These are phyloP conservation scores for Botrytis aclada DNA, from an alignment of 2,329 filamentous ascomycete species.

Conservation along the genomic window DNA sequence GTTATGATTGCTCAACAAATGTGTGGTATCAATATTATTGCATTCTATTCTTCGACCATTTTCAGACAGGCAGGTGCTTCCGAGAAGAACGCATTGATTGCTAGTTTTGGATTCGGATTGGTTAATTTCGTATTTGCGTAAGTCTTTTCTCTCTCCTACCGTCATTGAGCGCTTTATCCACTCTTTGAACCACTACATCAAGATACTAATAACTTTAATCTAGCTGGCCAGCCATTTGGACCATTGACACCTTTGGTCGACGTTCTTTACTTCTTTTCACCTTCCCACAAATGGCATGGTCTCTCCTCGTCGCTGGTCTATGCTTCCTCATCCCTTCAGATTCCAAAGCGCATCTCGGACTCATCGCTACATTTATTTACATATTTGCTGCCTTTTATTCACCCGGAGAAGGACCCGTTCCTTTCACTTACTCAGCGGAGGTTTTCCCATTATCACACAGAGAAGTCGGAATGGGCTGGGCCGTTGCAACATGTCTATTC, in stretches of 20 bases:
- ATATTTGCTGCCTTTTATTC: constrained; percentile 64
- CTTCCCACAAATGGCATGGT: constrained; percentile 65
- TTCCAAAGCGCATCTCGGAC: constrained; percentile 44
- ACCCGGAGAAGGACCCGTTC: constrained; percentile 59
- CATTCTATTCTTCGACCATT: constrained; percentile 68
- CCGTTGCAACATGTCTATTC: constrained; percentile 57
- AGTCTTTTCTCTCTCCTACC: not conserved
- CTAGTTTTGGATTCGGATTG: constrained; percentile 62
- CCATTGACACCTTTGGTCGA: constrained; percentile 63
- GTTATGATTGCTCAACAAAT: constrained; percentile 61
- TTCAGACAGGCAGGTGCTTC: constrained; percentile 55
- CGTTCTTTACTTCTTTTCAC: constrained; percentile 60
- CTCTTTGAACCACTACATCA: too few relatives aligned
- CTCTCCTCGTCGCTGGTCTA: constrained; percentile 57
- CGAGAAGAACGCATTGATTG: constrained; percentile 54
- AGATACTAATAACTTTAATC: constrained; percentile 49
- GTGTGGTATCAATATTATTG: constrained; percentile 60
- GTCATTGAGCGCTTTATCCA: not conserved
- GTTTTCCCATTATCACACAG: constrained; percentile 62
- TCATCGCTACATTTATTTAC: constrained; percentile 60
- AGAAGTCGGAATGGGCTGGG: constrained; percentile 61
- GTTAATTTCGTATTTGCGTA: constrained; percentile 52
- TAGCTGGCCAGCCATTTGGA: constrained; percentile 56
- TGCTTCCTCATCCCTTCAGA: constrained; percentile 49
- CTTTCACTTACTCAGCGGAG: constrained; percentile 60